phyloP scores from a whole-genome alignment of 108 stramenopile species.

The Cyclostephanos tholiformis region DNA sequence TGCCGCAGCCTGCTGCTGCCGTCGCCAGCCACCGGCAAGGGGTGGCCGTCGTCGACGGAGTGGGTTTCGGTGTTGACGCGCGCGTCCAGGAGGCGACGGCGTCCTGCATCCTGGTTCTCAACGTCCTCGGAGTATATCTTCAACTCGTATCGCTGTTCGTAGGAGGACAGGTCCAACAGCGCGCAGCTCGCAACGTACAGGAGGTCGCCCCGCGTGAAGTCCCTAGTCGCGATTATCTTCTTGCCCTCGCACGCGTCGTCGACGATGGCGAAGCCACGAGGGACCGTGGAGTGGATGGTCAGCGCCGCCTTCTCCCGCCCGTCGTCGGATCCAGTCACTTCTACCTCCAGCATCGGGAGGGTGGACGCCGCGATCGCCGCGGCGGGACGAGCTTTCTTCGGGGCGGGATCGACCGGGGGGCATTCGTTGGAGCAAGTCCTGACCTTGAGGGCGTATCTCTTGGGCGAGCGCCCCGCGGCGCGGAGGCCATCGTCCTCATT shows the following conservation, averaged over 20 bases:
- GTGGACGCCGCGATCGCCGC: background rate
- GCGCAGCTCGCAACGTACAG: slow-evolving; percentile 29
- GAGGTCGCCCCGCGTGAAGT: slow-evolving; percentile 25
- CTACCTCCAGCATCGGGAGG: slow-evolving; percentile 8
- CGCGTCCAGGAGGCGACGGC: slow-evolving; percentile 11
- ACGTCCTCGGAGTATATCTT: slow-evolving; percentile 28
- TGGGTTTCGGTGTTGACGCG: slow-evolving; percentile 28
- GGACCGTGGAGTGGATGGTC: slow-evolving; percentile 22
- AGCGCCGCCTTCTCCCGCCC: background rate
- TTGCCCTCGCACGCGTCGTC: slow-evolving; percentile 33
- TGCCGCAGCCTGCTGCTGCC: slow-evolving; percentile 20
- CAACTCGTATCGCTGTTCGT: slow-evolving; percentile 14
- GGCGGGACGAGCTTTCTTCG: background rate
- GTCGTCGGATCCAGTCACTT: background rate
- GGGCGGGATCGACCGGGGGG: background rate
- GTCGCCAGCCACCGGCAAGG: background rate
- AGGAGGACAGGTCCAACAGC: slow-evolving; percentile 33
- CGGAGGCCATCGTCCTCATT: background rate
- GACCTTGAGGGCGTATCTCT: background rate
- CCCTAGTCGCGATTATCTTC: slow-evolving; percentile 28
- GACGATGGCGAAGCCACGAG: slow-evolving; percentile 33
- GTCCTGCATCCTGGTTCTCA: background rate
- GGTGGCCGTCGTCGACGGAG: slow-evolving; percentile 11
- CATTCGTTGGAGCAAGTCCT: background rate
- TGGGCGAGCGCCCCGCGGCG: background rate